Evolutionary conservation across 2,329 filamentous ascomycete genomes (phyloP), one percentile per base, ranked within the genome.

Genomic region (Simplicillium aogashimaense): DNA sequence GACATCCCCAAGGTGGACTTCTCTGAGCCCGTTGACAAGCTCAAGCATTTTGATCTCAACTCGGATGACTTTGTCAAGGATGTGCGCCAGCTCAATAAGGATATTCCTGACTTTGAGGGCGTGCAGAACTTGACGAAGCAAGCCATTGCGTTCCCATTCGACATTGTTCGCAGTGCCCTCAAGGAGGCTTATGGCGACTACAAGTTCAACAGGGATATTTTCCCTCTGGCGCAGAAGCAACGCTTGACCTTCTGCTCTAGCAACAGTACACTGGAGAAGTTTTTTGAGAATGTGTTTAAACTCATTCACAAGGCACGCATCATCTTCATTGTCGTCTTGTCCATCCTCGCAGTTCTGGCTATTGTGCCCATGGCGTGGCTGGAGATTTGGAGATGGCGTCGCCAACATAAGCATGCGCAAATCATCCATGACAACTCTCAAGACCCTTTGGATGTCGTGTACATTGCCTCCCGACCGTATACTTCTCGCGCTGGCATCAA

Each of bases 371-470:
- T 94, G 81, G 83, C 80, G 11, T 89, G 75, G 60, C 69, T 83
- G 43, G 89, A 97, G 62, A 80, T 89, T 45, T 76, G 78, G 48
- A 74, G 84, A 40, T 97, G 82, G 78, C 74, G 77, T 35, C 72
- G 69, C 28, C 84, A 88, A 70, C 76, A 82, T 57, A 68, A 81
- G 48, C 80, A 82, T 43, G 76, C 85, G 16, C 66, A 70, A 41
- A 67, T 88, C 28, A 72, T 94, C 49, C 66, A 71, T 35, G 67
- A 74, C 48, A 69, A 81, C 41, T 74, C 77, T 25, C 79, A 80
- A 55, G 88, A 97, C 53, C 75, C 83, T 1, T 79, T 95, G 72
- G 90, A 97, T 56, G 79, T 89, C 29, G 77, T 94, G 33, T 94
- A 95, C 62, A 83, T 95, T 49, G 79, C 83, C 28, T 89, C 86